These are phyloP conservation scores for Phytopythium aichiense DNA, from an alignment of 352 stramenopile genomes.

Conservation along the genomic window DNA sequence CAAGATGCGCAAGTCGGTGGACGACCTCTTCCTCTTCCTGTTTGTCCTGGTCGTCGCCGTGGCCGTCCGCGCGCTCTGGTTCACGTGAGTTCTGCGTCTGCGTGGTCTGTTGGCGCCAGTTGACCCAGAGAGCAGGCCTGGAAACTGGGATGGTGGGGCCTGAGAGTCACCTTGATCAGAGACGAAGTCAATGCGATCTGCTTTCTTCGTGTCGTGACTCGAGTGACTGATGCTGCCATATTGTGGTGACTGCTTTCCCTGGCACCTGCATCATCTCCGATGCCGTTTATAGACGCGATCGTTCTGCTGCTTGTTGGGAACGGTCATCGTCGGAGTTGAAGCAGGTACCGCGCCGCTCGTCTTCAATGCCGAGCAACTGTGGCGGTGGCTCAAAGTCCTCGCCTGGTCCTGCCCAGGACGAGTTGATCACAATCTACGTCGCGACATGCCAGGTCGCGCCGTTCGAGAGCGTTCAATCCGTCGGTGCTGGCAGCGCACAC, in stretches of 20 bases:
- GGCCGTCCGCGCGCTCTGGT: slow-evolving; percentile 41
- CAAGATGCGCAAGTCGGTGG: slow-evolving; percentile 61
- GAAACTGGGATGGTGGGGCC: background rate
- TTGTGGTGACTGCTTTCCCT: background rate
- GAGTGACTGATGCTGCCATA: no score
- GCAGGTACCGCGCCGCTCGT: background rate
- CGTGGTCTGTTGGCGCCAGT: no score
- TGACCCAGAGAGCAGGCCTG: background rate
- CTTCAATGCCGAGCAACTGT: background rate
- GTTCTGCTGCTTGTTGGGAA: no score
- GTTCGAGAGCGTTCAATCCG: slow-evolving; percentile 9
- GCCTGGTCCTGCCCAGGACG: background rate
- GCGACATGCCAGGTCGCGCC: slow-evolving; percentile 46
- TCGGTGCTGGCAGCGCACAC: background rate
- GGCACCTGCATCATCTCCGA: background rate
- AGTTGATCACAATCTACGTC: slow-evolving; percentile 51
- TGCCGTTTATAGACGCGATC: background rate
- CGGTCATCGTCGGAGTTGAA: no score
- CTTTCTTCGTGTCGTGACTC: background rate
- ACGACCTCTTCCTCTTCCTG: slow-evolving; percentile 77
- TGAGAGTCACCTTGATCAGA: background rate
- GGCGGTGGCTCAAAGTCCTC: background rate
- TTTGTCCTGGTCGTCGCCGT: slow-evolving; percentile 53
- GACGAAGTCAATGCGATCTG: background rate
- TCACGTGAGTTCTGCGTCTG: slow-evolving; percentile 6